Base-by-base conservation (phyloP, 2,329 filamentous ascomycete species). In the Aspergillus tanneri region DNA sequence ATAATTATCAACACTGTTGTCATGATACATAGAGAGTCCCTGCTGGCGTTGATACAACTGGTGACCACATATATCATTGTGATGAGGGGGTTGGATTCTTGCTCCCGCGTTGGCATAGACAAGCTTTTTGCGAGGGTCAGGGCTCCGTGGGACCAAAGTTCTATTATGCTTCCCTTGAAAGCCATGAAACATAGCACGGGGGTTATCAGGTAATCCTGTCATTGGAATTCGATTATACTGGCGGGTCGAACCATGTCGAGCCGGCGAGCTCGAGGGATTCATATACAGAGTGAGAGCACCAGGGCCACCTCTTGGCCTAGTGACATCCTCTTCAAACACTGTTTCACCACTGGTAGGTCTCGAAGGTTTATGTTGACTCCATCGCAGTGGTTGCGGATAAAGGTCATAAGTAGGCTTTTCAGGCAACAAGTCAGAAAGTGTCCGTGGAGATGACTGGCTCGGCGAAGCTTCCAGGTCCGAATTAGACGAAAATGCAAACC, bases 331-430 rank as follows among this genome's bases (percentile, higher is more conserved):
- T 56, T 72, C 70, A 46, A 71, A 69, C 8, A 68, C 49, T 2
- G 69, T 72, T 21, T 56, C 64, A 16, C 58, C 59, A 49, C 70
- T 73, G 14, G 37, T 43, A 8, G 61, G 64, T 14, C 64, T 52
- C 3, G 35, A 27, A 14, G 49, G 41, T 19, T 50, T 54, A 10
- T 56, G 58, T 30, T 61, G 60, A 30, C 56, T 63, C 50, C 63
- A 58, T 36, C 60, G 60, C n/a, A 73, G 55, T 16, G 68, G 71
- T 21, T 68, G 63, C 21, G 73, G 72, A 48, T 66, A 69, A 14
- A 72, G 49, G 14, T 59, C 60, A 50, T 63, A 61, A 35, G 53
- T 47, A n/a, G 64, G 62, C 22, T 62, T 61, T 35, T 68, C 63
- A 2, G 70, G 69, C 5, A 72, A 55, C 11, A 72, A 56, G 35